Evolutionary conservation across 73 alveolate species (phyloP), one percentile per base, ranked within the genome.

Genomic region (Blepharisma stoltei): DNA sequence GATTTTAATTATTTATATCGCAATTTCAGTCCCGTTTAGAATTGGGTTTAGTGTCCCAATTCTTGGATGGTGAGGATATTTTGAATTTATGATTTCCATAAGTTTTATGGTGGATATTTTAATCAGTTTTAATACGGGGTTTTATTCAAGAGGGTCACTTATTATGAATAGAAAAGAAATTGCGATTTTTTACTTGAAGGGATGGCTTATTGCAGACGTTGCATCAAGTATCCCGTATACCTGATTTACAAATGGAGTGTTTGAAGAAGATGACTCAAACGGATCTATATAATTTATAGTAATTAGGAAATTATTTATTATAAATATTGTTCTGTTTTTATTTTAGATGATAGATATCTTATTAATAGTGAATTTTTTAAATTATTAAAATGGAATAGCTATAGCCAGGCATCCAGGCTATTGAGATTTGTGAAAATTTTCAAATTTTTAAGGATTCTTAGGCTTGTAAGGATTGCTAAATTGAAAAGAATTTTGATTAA

Each of bases 151-250:
- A 46, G 95, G 95, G 14, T 77, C 78, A 25, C 70, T 88, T 3
- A 55, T 85, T 5, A 81, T 88, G 92, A 83, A 81, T 37, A 25
- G 88, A 32, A 84, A 54, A 68, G 66, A 73, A 9, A 81, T 85
- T 47, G 80, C 73, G 45, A 48, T 45, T 6, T 50, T 80, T 66
- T 90, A 90, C 47, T 21, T 88, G 43, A 83, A 71, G 68, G 84
- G 88, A 4, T 90, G 97, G 97, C 84, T 90, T 75, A 32, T 78
- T 50, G 54, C 88, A 14, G 97, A 90, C 53, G 75, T 69, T 44
- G 69, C 79, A 6, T 80, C 94, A 5, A 65, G 86, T 27, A 71
- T 90, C 67, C 97, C 97, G 6, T 90, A 83, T 71, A 78, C 81
- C 78, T 54, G 92, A 67, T 76, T 87, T 46, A 23, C 84, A 25